Evolutionary conservation across 768 basidiomycete species (phyloP).

Genomic region (Lactifluus subvellereus): DNA sequence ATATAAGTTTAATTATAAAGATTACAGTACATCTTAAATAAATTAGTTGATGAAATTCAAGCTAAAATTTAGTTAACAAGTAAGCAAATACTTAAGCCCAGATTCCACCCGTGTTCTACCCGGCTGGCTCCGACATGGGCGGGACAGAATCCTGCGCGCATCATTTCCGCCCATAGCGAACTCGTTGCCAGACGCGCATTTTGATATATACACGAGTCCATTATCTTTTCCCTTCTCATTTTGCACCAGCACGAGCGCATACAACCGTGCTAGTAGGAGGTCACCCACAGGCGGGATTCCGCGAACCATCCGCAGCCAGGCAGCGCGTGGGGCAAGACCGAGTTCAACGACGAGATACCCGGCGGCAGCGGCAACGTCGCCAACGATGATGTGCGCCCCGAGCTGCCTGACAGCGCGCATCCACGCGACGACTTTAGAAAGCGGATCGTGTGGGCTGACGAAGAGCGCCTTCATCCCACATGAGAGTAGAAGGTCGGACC

Average conservation of each 20-base stretch:
- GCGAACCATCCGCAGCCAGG: slow-evolving; percentile 17
- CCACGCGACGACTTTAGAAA: slow-evolving; percentile 17
- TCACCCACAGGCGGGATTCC: slow-evolving; percentile 13
- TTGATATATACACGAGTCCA: neutral
- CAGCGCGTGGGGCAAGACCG: slow-evolving; percentile 6
- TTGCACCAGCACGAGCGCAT: neutral
- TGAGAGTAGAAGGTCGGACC: neutral
- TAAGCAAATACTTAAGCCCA: slow-evolving; percentile 8
- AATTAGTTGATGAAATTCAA: too few species aligned
- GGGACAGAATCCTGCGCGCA: neutral
- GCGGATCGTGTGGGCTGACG: slow-evolving; percentile 11
- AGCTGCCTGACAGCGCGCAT: slow-evolving; percentile 13
- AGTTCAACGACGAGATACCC: slow-evolving; percentile 17
- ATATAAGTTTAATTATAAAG: too few species aligned
- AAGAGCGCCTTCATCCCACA: slow-evolving; percentile 16
- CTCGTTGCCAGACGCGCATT: neutral
- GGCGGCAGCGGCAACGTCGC: slow-evolving; percentile 15
- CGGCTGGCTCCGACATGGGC: neutral
- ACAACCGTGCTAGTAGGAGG: slow-evolving; percentile 2
- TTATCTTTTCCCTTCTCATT: neutral
- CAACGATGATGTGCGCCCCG: slow-evolving; percentile 8
- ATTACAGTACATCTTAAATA: too few species aligned
- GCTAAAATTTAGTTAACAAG: slow-evolving; percentile 3
- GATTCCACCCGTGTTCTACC: slow-evolving; percentile 3
- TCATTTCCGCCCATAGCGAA: neutral